Evolutionary conservation across 441 rosid genomes (phyloP).

Genomic region (Syzygium syzygioides): DNA sequence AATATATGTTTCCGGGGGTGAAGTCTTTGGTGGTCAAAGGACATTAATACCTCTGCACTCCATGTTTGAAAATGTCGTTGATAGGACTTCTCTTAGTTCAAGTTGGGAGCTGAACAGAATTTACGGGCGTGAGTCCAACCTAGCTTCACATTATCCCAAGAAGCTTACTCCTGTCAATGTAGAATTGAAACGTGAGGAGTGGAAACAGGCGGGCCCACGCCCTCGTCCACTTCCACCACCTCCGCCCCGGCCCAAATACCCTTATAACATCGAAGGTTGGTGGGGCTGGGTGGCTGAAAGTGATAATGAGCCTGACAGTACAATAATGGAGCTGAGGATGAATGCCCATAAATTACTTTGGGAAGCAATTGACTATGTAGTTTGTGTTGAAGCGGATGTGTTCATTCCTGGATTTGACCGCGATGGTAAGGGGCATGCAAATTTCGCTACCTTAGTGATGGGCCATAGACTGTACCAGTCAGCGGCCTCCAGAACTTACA

Average conservation of each 20-base stretch:
- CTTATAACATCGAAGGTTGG: conserved; percentile 95
- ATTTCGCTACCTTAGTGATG: conserved; percentile 87
- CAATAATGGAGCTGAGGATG: conserved; percentile 90
- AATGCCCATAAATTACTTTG: conserved; percentile 93
- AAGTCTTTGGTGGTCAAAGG: conserved; percentile 96
- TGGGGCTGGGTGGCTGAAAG: conserved; percentile 99
- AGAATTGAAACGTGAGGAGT: conserved; percentile 50
- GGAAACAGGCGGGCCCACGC: conserved; percentile 67
- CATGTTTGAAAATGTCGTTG: conserved; percentile 90
- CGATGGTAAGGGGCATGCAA: conserved; percentile 93
- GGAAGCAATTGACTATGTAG: conserved; percentile 89
- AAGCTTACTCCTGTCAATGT: conserved; percentile 45
- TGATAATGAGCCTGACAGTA: conserved; percentile 95
- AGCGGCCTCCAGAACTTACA: conserved; percentile 70
- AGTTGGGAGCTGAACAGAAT: conserved; percentile 81
- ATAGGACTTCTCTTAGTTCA: conserved; percentile 85
- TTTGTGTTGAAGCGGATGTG: conserved; percentile 90
- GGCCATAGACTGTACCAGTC: conserved; percentile 94
- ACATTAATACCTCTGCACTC: conserved; percentile 77
- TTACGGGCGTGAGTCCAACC: conserved; percentile 82
- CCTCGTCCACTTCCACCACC: conserved; percentile 98
- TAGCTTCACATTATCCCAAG: conserved; percentile 31
- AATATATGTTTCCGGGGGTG: conserved; percentile 88
- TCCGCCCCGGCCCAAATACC: conserved; percentile 76
- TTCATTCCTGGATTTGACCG: conserved; percentile 85